Base-by-base conservation (phyloP, 371 early-diverging fungal species). In the Mucor irregularis region DNA sequence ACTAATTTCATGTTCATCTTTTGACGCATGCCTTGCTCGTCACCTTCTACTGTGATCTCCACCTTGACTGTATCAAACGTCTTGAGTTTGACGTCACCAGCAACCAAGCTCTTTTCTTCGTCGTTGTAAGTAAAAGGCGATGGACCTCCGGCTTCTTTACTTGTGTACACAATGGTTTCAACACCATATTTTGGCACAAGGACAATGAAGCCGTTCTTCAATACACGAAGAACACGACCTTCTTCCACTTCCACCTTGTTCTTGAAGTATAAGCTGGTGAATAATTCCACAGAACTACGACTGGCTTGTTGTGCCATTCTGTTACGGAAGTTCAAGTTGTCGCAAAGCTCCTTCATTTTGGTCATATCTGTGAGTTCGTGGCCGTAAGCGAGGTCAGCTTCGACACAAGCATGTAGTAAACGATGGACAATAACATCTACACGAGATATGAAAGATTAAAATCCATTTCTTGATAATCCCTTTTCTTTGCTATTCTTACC, bases 381-480 rank as follows among this genome's bases (percentile, higher is more conserved):
- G 5, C 81, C 84, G 43, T 86, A 85, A 2, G 61, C 58, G 5
- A 77, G 67, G 28, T 77, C 78, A 21, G 73, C 61, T 50, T 87
- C 82, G 44, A 96, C 95, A 31, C 88, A 81, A 1, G 94, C 94
- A 35, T 89, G 80, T 65, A 97, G 61, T 61, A 92, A 68, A 47
- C 98, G 84, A 76, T 99, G 99, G 3, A 99, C 99, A 58, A 96
- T 80, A 22, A 99, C 82, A 85, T 99, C 99, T 81, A 80, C 51
- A 42, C 10, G 38, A 13, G 2, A 45, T 11, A 39, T 22, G 67
- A 49, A n/a, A n/a, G n/a, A n/a, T 34, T 39, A 38, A 47, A 5
- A 42, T 25, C 33, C n/a, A 26, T 44, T 17, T 4, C 30, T 24
- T 16, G 6, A 21, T 17, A 22, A n/a, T 24, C 0, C 16, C 35